phyloP scores from a whole-genome alignment of 2,329 filamentous ascomycete genomes.

The Phoma sp. region DNA sequence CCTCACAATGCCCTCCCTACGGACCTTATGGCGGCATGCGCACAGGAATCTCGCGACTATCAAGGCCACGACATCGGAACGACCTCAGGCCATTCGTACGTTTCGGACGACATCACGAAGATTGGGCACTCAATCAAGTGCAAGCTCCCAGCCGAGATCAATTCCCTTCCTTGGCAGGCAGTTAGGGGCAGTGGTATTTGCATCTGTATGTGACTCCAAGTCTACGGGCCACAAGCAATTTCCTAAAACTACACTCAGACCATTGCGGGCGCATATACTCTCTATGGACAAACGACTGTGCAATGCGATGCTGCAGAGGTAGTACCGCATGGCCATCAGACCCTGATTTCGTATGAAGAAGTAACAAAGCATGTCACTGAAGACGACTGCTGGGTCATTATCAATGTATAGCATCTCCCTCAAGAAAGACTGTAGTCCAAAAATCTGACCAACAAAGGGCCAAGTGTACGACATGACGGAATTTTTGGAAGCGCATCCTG shows the following conservation, averaged over 20 bases:
- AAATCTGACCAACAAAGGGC: neutral
- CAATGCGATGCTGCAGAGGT: slow-evolving; percentile 1
- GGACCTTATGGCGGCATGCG: neutral
- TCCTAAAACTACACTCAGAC: neutral
- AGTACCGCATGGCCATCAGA: neutral
- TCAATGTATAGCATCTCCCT: neutral
- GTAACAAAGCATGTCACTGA: slow-evolving; percentile 6
- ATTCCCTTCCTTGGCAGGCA: neutral
- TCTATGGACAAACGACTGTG: neutral
- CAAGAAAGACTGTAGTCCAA: neutral
- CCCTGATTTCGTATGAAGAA: slow-evolving; percentile 2
- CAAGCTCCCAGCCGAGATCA: neutral
- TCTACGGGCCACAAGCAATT: too few relatives aligned
- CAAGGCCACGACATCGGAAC: too few relatives aligned
- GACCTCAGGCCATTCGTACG: neutral
- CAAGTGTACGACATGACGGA: slow-evolving; percentile 7
- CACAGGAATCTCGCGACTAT: neutral
- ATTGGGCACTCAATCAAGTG: neutral
- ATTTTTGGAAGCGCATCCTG: slow-evolving; percentile 5
- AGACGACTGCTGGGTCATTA: slow-evolving; percentile 7
- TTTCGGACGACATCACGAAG: neutral
- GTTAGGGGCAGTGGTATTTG: neutral
- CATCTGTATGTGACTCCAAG: neutral
- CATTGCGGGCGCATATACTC: neutral
- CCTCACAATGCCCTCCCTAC: neutral